These are phyloP conservation scores for Gossypium armourianum DNA, from an alignment of 441 rosid species.

Conservation along the genomic window DNA sequence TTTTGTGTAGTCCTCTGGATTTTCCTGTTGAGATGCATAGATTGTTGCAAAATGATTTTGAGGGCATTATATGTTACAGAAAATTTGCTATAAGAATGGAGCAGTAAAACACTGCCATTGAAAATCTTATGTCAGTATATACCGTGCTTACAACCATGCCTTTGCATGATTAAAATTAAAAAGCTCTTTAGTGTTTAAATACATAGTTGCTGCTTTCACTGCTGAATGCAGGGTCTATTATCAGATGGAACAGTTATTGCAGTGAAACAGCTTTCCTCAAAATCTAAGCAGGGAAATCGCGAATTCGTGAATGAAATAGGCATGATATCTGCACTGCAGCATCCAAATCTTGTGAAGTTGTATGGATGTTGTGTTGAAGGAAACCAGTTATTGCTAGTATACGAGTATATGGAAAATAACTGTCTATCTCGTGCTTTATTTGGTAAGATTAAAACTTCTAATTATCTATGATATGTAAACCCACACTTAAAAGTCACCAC, in stretches of 20 bases:
- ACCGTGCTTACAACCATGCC: not conserved
- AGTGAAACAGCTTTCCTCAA: constrained; percentile 63
- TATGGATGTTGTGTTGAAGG: constrained; percentile 58
- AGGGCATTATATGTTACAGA: not conserved
- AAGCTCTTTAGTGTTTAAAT: not conserved
- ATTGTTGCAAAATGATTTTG: not conserved
- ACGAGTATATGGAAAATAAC: constrained; percentile 50
- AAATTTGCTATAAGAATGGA: not conserved
- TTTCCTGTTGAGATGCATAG: not conserved
- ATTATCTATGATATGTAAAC: not conserved
- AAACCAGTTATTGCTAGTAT: constrained; percentile 38
- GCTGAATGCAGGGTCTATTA: constrained; percentile 38
- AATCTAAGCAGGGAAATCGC: constrained; percentile 56
- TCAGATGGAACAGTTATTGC: constrained; percentile 51
- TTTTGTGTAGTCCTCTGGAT: not conserved
- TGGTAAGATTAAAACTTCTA: constrained; percentile 29
- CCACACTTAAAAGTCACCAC: not conserved
- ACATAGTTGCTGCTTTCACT: not conserved
- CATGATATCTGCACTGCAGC: constrained; percentile 78
- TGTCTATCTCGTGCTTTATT: constrained; percentile 56
- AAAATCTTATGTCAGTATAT: not conserved
- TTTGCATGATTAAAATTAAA: not conserved
- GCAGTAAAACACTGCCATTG: not conserved
- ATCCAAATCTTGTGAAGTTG: constrained; percentile 79
- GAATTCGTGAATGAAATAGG: constrained; percentile 71